These are phyloP conservation scores for Sporothrix pseudoabietina DNA, from an alignment of 2,329 filamentous ascomycete genomes.

Conservation along the genomic window DNA sequence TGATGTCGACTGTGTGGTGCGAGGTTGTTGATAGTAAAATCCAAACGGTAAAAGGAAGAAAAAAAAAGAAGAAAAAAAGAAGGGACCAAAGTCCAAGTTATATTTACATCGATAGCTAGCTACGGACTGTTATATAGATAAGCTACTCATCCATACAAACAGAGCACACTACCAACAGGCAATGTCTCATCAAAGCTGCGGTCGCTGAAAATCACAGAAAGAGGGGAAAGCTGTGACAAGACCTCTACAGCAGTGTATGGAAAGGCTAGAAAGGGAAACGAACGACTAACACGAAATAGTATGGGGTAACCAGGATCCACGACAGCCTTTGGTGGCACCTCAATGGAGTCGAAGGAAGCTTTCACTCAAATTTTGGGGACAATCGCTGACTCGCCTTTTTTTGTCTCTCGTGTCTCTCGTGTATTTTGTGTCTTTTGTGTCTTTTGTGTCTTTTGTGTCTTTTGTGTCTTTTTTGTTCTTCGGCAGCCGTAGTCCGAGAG, in stretches of 20 bases:
- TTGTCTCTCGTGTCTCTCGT: not conserved
- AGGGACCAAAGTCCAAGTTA: not conserved
- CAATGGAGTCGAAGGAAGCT: not conserved
- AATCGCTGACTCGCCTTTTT: constrained; percentile 14
- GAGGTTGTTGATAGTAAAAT: not conserved
- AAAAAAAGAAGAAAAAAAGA: not conserved
- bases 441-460: not conserved
- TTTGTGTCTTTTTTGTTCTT: not conserved
- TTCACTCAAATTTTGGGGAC: not conserved
- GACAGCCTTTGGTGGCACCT: not conserved
- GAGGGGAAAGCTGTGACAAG: constrained; percentile 13
- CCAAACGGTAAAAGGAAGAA: not conserved
- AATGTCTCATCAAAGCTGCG: not conserved
- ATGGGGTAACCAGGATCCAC: not conserved
- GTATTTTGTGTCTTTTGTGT: not conserved
- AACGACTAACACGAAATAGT: not conserved
- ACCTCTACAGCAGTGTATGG: not conserved
- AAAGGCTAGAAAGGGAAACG: not conserved
- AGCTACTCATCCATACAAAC: not conserved
- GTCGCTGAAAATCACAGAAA: not conserved
- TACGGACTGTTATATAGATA: constrained; percentile 1
- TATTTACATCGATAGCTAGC: not conserved
- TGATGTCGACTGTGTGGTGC: not conserved
- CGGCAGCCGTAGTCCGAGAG: constrained; percentile 18
- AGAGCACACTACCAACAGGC: not conserved